Percentiles rank a stretch among this genome's conserved stretches.
phyloP scores from a whole-genome alignment of 305 asterid genomes.

The Rubia balearica region DNA sequence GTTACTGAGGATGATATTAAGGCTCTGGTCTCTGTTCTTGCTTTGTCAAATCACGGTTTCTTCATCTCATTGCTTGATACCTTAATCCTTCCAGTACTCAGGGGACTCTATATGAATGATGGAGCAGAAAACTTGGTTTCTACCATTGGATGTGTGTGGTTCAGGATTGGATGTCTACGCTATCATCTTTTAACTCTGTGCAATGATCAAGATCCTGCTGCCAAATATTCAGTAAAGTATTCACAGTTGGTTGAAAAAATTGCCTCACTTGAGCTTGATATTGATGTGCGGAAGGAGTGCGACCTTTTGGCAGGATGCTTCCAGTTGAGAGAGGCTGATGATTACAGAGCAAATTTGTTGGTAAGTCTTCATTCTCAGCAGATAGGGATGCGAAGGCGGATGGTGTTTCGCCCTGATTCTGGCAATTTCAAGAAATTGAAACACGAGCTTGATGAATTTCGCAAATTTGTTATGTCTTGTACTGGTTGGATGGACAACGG shows the following conservation, averaged over 20 bases:
- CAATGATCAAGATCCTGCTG: slow-evolving; percentile 73
- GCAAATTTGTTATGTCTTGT: slow-evolving; percentile 31
- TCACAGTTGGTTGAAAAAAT: slow-evolving; percentile 58
- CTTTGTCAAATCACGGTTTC: slow-evolving; percentile 57
- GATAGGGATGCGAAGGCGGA: slow-evolving; percentile 50
- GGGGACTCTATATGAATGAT: slow-evolving; percentile 38
- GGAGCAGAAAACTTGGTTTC: slow-evolving; percentile 29
- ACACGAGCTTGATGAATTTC: slow-evolving; percentile 47
- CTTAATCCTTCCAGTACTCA: slow-evolving; percentile 57
- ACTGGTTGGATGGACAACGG: slow-evolving; percentile 38
- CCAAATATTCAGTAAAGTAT: slow-evolving; percentile 60
- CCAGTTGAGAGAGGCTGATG: slow-evolving; percentile 40
- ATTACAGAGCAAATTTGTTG: slow-evolving; percentile 32
- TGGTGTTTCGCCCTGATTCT: slow-evolving; percentile 74
- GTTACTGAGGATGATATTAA: slow-evolving; percentile 27
- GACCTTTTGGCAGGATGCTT: slow-evolving; percentile 60
- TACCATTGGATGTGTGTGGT: slow-evolving; percentile 50
- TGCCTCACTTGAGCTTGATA: slow-evolving; percentile 69
- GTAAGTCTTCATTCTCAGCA: slow-evolving; percentile 57
- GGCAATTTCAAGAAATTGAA: slow-evolving; percentile 61
- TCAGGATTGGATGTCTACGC: slow-evolving; percentile 67
- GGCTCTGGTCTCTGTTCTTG: slow-evolving; percentile 45
- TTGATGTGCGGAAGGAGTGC: slow-evolving; percentile 64
- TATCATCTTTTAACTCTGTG: slow-evolving; percentile 65
- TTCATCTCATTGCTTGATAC: slow-evolving; percentile 49